Percentiles rank a stretch among this genome's conserved stretches.
Evolutionary conservation across 441 rosid genomes (phyloP).

Genomic region (Jatropha podagrica): DNA sequence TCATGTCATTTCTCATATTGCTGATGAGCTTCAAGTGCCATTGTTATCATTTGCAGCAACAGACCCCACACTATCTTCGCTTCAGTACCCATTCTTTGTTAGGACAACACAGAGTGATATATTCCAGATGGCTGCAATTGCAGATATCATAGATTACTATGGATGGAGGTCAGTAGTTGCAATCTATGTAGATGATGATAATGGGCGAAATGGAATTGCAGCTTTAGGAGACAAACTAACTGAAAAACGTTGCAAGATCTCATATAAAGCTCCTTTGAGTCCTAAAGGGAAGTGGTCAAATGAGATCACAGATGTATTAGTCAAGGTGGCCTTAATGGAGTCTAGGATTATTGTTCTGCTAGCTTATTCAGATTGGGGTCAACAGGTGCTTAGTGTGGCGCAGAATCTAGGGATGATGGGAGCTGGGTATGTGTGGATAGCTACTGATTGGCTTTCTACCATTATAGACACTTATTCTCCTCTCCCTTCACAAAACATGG

Average conservation of each 20-base stretch:
- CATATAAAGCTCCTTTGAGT: slow-evolving; percentile 67
- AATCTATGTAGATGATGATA: slow-evolving; percentile 72
- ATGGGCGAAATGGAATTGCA: slow-evolving; percentile 79
- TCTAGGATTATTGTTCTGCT: slow-evolving; percentile 75
- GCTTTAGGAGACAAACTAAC: slow-evolving; percentile 68
- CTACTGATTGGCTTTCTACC: slow-evolving; percentile 77
- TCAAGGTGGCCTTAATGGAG: slow-evolving; percentile 69
- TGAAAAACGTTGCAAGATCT: slow-evolving; percentile 60
- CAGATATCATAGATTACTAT: slow-evolving; percentile 55
- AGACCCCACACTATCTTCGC: slow-evolving; percentile 68
- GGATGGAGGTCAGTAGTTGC: slow-evolving; percentile 88
- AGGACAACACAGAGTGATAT: slow-evolving; percentile 74
- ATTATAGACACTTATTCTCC: slow-evolving; percentile 58
- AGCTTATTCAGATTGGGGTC: slow-evolving; percentile 43
- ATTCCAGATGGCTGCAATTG: slow-evolving; percentile 75
- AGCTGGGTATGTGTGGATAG: slow-evolving; percentile 77
- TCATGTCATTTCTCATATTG: slow-evolving; percentile 62
- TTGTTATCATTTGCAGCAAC: slow-evolving; percentile 74
- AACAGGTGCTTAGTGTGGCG: slow-evolving; percentile 56
- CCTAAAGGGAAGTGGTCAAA: slow-evolving; percentile 40
- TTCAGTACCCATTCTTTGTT: slow-evolving; percentile 75
- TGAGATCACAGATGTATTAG: slow-evolving; percentile 59
- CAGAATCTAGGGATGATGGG: slow-evolving; percentile 69
- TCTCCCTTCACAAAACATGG: slow-evolving; percentile 38
- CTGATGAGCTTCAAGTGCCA: slow-evolving; percentile 67